Evolutionary conservation across 805 yeast genomes (phyloP).

Genomic region (Yarrowia alimentaria): DNA sequence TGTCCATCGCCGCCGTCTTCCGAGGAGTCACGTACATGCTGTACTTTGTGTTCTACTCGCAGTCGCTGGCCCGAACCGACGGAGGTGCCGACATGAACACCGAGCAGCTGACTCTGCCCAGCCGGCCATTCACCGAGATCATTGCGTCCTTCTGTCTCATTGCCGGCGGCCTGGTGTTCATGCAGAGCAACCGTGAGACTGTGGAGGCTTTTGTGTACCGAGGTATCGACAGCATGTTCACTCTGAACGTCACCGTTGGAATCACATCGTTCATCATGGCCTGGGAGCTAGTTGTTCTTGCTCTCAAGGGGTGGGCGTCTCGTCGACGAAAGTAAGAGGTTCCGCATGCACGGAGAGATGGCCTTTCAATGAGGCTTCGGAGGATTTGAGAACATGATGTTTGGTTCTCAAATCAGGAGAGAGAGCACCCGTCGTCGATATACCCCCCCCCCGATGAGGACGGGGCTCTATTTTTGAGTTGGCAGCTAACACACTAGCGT

Average conservation of each 20-base stretch:
- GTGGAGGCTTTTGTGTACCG: slow-evolving; percentile 77
- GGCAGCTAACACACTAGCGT: no score
- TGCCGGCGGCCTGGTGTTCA: slow-evolving; percentile 87
- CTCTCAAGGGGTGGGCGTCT: slow-evolving; percentile 39
- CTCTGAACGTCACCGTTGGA: slow-evolving; percentile 84
- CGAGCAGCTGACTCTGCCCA: slow-evolving; percentile 43
- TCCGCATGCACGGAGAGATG: no score
- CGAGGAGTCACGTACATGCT: slow-evolving; percentile 65
- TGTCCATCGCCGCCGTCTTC: slow-evolving; percentile 78
- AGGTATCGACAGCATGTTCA: slow-evolving; percentile 86
- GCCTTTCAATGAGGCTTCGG: no score
- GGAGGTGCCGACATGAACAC: slow-evolving; percentile 16
- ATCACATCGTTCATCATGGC: slow-evolving; percentile 75
- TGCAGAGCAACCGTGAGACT: slow-evolving; percentile 87
- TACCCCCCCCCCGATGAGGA: no score
- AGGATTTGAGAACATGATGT: no score
- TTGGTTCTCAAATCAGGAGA: no score
- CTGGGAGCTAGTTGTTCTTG: slow-evolving; percentile 73
- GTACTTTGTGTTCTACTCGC: slow-evolving; percentile 42
- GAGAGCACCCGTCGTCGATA: no score
- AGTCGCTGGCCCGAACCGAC: slow-evolving; percentile 30
- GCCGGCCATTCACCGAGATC: slow-evolving; percentile 84
- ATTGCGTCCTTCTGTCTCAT: slow-evolving; percentile 74
- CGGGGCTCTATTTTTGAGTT: no score
- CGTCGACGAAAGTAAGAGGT: slow-evolving; percentile 21